Evolutionary conservation across 805 yeast species (phyloP).

Genomic region (Candida chilensis): DNA sequence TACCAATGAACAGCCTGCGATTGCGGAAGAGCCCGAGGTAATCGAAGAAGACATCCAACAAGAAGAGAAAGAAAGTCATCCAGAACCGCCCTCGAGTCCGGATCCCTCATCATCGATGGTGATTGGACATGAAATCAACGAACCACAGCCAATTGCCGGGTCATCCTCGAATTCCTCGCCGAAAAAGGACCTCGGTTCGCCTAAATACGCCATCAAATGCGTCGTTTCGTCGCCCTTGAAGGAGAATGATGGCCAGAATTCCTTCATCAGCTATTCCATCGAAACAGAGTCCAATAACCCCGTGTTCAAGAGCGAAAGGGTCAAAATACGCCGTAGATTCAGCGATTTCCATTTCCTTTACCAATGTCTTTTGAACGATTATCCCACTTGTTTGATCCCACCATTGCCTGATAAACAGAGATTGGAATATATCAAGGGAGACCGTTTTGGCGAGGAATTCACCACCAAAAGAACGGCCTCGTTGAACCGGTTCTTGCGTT

Average conservation of each 20-base stretch:
- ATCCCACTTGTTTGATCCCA: slow-evolving; percentile 81
- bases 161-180: neutral
- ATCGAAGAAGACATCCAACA: slow-evolving; percentile 4
- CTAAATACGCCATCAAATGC: slow-evolving; percentile 21
- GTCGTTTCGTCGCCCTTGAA: slow-evolving; percentile 52
- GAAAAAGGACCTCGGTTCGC: slow-evolving; percentile 4
- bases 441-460: slow-evolving; percentile 78
- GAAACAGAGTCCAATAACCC: slow-evolving; percentile 59
- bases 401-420: slow-evolving; percentile 92
- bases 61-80: slow-evolving; percentile 1
- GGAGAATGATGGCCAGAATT: slow-evolving; percentile 67
- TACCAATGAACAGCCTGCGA: neutral
- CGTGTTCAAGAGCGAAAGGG: slow-evolving; percentile 31
- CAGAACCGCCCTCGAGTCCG: slow-evolving; percentile 1
- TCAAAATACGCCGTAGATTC: slow-evolving; percentile 66
- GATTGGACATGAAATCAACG: no score
- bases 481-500: slow-evolving; percentile 62
- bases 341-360: slow-evolving; percentile 79
- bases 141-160: slow-evolving; percentile 1
- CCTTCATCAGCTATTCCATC: slow-evolving; percentile 66
- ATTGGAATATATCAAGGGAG: slow-evolving; percentile 89
- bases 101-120: neutral
- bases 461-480: slow-evolving; percentile 78
- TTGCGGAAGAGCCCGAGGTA: slow-evolving; percentile 1
- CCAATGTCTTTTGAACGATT: slow-evolving; percentile 66